Conservation (phyloP, 495 filamentous ascomycete genomes). For the Clohesyomyces aquaticus region DNA sequence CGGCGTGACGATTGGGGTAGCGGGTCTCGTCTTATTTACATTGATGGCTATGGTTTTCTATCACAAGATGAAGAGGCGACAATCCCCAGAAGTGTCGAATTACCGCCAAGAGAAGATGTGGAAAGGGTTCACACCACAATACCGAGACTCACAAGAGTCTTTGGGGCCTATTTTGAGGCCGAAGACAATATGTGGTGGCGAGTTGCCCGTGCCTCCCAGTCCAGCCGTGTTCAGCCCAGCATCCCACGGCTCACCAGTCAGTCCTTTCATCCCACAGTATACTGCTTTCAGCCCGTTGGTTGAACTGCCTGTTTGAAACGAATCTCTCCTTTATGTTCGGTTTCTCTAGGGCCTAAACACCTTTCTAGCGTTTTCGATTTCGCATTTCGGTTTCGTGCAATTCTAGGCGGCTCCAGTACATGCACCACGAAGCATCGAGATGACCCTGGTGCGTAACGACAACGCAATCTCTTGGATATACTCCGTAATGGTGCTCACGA, state of each 20-base stretch:
- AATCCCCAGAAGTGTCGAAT: not conserved
- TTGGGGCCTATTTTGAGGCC: not conserved
- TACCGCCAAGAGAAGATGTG: slow-evolving; percentile 9
- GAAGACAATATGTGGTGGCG: not conserved
- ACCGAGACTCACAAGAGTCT: not conserved
- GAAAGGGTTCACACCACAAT: slow-evolving; percentile 24
- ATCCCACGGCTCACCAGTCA: not conserved
- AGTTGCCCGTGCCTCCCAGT: not conserved
- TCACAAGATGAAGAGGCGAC: slow-evolving; percentile 2
- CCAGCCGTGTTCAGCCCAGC: not conserved
- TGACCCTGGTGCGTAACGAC: too few relatives aligned
- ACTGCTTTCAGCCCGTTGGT: not conserved
- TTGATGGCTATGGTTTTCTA: slow-evolving; percentile 8
- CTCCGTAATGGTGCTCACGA: too few relatives aligned
- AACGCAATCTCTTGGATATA: too few relatives aligned
- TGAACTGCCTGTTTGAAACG: not conserved
- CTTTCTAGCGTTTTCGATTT: too few relatives aligned
- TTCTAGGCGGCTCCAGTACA: too few relatives aligned
- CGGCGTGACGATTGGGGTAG: slow-evolving; percentile 20
- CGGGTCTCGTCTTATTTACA: slow-evolving; percentile 9
- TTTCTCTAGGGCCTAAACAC: too few relatives aligned
- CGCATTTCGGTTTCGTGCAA: too few relatives aligned
- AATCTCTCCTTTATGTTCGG: too few relatives aligned
- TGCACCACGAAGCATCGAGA: too few relatives aligned
- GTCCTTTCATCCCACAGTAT: not conserved